Conservation (phyloP, 192 early-diverging fungal genomes). For the Backusella tarrabulga region DNA sequence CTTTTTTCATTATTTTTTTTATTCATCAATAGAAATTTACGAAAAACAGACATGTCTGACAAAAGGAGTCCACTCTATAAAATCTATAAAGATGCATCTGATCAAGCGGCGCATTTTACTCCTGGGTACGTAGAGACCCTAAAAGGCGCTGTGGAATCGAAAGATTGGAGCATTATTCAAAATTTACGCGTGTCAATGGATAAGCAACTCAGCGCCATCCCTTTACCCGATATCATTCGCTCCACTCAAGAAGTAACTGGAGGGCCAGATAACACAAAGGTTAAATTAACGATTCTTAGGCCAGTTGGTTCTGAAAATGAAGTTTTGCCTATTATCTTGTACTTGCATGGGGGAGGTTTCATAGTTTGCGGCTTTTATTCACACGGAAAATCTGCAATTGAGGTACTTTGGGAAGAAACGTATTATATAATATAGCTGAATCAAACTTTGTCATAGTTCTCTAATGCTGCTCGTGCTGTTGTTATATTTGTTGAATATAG, state of each 20-base stretch:
- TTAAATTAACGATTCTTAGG: neutral
- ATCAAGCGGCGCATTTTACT: too few relatives aligned
- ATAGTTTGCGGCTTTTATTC: neutral
- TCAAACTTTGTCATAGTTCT: neutral
- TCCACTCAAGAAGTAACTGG: neutral
- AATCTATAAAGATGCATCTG: too few relatives aligned
- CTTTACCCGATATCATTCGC: neutral
- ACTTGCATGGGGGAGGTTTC: neutral
- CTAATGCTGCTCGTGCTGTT: neutral
- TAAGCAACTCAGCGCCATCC: neutral
- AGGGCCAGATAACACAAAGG: neutral
- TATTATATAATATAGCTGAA: neutral
- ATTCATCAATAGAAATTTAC: too few relatives aligned
- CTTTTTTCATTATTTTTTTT: too few relatives aligned
- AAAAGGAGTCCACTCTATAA: too few relatives aligned
- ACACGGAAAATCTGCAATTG: neutral
- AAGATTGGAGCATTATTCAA: too few relatives aligned
- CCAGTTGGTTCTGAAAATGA: constrained; percentile 1
- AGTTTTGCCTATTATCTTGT: neutral
- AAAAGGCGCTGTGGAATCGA: too few relatives aligned
- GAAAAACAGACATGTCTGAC: too few relatives aligned
- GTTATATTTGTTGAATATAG: constrained; percentile 19
- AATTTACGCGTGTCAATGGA: too few relatives aligned
- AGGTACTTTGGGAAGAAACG: neutral
- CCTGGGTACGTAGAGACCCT: too few relatives aligned